Percentiles rank a stretch among this genome's conserved stretches.
Conservation (phyloP, 345 rosid species). For the Linum usitatissimum region DNA sequence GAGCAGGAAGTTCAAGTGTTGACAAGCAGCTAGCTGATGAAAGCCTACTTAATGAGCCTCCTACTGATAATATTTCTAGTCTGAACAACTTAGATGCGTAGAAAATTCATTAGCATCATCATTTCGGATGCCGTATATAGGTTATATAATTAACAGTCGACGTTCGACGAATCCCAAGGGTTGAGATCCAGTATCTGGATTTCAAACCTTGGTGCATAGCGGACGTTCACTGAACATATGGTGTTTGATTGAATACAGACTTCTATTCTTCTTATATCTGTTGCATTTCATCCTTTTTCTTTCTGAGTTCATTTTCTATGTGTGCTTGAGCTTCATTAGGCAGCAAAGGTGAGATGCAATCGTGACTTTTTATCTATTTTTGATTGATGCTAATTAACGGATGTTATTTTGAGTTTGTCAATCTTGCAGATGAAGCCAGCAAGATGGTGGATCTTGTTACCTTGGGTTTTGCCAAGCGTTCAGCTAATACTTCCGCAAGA, state of each 20-base stretch:
- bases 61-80: constrained; percentile 2
- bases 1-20: constrained; percentile 31
- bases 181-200: too few relatives aligned
- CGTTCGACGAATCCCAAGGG: too few relatives aligned
- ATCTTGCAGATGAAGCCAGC: not conserved
- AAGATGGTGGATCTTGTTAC: not conserved
- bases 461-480: not conserved
- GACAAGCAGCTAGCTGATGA: constrained; percentile 43
- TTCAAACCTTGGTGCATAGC: constrained; percentile 3
- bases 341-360: not conserved
- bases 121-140: constrained; percentile 15
- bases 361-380: not conserved
- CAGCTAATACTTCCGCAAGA: not conserved
- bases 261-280: constrained; percentile 11
- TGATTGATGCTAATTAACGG: not conserved
- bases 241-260: constrained; percentile 16
- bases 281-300: constrained; percentile 9
- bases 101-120: constrained; percentile 16
- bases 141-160: not conserved
- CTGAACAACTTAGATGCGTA: constrained; percentile 2
- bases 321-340: not conserved
- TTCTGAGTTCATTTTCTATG: not conserved
- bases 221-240: constrained; percentile 12
- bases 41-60: constrained; percentile 14
- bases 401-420: not conserved